Base-by-base conservation (phyloP, 1,139 yeast species). In the Suhomyces maxii region DNA sequence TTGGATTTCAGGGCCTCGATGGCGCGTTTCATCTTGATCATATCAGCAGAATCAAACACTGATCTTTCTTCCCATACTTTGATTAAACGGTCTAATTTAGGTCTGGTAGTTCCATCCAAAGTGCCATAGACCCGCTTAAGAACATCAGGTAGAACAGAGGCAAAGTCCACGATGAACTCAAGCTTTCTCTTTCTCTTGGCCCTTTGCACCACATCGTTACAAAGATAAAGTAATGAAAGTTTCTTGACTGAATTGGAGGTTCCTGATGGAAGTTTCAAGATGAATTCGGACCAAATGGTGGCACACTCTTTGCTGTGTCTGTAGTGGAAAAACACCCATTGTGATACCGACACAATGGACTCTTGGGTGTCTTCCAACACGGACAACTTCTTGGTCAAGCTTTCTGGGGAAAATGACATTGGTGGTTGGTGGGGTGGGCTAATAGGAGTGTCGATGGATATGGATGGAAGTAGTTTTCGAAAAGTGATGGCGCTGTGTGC, bases 141-240 rank as follows among this genome's bases (percentile, higher is more conserved):
- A 0, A 74, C 73, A 2, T 41, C 39, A 0, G 80, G 79, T 39
- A 79, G 65, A 2, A 78, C 79, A 3, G 60, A 59, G 7, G 79
- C 76, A 64, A 87, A 89, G 5, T 83, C 85, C 6, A 65, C 66
- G 8, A 84, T 68, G 54, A 85, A 85, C 46, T 83, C 89, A 2
- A 67, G 68, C 57, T 80, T 82, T 53, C 79, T 74, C 57, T 83
- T 82, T 39, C 86, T 84, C 46, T 85, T 75, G 3, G 93, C 83
- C 59, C 87, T 88, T 64, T 89, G 97, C 0, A 88, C 86, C 26
- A 89, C 86, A 57, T 89, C 97, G 61, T 89, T 89, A 46, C 89
- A 86, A 18, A 89, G 72, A 57, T 89, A 89, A 32, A 89, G 72
- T 45, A 86, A 64, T 2, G 85, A 75, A 44, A 89, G 72, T 52